Conservation (phyloP, 768 basidiomycete genomes). For the Pleurotus pulmonarius region DNA sequence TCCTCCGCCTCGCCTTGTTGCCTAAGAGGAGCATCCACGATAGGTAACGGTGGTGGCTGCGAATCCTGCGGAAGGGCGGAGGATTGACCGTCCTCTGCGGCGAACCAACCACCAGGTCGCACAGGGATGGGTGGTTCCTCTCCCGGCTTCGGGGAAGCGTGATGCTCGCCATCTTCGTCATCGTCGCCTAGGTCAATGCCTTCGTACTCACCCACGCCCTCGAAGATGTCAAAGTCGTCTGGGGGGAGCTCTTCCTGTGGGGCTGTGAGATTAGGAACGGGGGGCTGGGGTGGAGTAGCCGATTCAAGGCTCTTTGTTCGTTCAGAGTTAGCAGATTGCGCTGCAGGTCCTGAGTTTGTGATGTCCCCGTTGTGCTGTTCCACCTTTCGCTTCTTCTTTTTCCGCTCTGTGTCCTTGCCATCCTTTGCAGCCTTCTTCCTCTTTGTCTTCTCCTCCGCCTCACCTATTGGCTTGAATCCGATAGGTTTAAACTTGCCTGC, state of each 20-base stretch:
- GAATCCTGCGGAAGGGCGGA: slow-evolving; percentile 8
- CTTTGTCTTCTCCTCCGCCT: slow-evolving; percentile 26
- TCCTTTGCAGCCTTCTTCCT: slow-evolving; percentile 48
- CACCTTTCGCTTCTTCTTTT: slow-evolving; percentile 58
- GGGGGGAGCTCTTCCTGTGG: slow-evolving; percentile 33
- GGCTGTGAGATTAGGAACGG: slow-evolving; percentile 8
- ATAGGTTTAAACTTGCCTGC: slow-evolving; percentile 53
- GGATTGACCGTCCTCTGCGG: slow-evolving; percentile 31
- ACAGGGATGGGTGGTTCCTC: slow-evolving; percentile 10
- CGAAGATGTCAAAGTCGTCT: slow-evolving; percentile 87
- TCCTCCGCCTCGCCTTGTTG: slow-evolving; percentile 23
- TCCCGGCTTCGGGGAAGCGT: slow-evolving; percentile 8
- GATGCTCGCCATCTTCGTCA: slow-evolving; percentile 29
- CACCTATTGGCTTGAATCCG: slow-evolving; percentile 65
- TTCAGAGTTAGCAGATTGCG: slow-evolving; percentile 12
- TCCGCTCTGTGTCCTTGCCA: slow-evolving; percentile 39
- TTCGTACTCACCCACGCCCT: slow-evolving; percentile 78
- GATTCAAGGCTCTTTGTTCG: slow-evolving; percentile 17
- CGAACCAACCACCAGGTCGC: slow-evolving; percentile 37
- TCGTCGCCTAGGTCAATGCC: slow-evolving; percentile 57
- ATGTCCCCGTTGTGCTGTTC: slow-evolving; percentile 23
- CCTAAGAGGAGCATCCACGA: neutral
- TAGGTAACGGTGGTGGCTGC: slow-evolving; percentile 6
- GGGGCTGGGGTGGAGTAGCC: neutral
- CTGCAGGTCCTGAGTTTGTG: slow-evolving; percentile 11